Percentiles rank a stretch among this genome's conserved stretches.
phyloP scores from a whole-genome alignment of 1,139 yeast genomes.

The Hanseniaspora sp. region DNA sequence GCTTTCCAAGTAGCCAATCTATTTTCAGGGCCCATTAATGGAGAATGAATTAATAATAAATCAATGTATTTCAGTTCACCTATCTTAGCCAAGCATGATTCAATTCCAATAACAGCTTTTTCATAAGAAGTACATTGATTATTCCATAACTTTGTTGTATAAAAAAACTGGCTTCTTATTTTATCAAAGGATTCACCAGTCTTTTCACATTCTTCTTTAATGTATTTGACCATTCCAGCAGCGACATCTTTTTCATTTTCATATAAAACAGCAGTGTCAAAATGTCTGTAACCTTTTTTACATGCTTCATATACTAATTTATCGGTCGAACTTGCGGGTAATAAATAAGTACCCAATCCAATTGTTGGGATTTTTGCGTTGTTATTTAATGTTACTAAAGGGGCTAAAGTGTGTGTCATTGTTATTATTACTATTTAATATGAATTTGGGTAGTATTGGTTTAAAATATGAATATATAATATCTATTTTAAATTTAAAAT shows the following conservation, averaged over 20 bases:
- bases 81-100: conserved; percentile 40
- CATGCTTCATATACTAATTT: conserved; percentile 42
- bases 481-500: not conserved
- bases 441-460: not conserved
- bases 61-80: conserved; percentile 37
- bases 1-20: conserved; percentile 51
- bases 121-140: conserved; percentile 46
- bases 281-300: conserved; percentile 56
- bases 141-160: conserved; percentile 60
- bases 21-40: conserved; percentile 41
- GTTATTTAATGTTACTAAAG: conserved; percentile 30
- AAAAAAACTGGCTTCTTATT: conserved; percentile 48
- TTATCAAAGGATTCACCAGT: conserved; percentile 24
- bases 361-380: conserved; percentile 43
- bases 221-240: conserved; percentile 42
- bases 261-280: conserved; percentile 53
- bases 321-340: conserved; percentile 35
- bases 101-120: conserved; percentile 44
- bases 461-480: no score
- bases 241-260: conserved; percentile 47
- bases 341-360: conserved; percentile 49
- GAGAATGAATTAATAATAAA: conserved; percentile 49
- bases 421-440: not conserved
- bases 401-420: conserved; percentile 18
- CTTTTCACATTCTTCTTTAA: conserved; percentile 38